Percentiles rank a stretch among this genome's conserved stretches.
Conservation (phyloP, 2,329 filamentous ascomycete species). For the Metarhizium rileyi region DNA sequence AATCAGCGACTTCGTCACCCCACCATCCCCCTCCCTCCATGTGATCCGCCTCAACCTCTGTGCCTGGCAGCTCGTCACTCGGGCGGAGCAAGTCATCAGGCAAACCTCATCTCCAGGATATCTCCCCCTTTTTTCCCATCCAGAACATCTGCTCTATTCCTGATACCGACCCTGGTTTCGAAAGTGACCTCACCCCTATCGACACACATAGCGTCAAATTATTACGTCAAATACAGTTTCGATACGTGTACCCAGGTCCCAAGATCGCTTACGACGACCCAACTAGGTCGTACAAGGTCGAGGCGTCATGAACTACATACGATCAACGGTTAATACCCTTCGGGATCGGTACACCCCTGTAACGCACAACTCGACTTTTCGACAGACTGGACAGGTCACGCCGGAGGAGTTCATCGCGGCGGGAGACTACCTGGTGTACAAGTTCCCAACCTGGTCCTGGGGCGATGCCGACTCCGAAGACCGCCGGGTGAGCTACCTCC, state of each 20-base stretch:
- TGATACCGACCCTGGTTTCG: not conserved
- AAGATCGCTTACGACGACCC: not conserved
- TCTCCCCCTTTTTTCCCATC: not conserved
- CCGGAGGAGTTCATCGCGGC: constrained; percentile 94
- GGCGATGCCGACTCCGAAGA: constrained; percentile 73
- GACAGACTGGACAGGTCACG: constrained; percentile 87
- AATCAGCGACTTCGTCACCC: constrained; percentile 1
- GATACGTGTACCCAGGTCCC: not conserved
- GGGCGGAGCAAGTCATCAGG: constrained; percentile 10
- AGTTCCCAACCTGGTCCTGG: constrained; percentile 98
- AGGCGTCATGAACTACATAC: constrained; percentile 70
- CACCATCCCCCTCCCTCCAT: constrained; percentile 17
- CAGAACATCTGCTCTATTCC: not conserved
- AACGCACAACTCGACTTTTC: constrained; percentile 85
- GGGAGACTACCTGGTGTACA: constrained; percentile 96
- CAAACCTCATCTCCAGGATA: not conserved
- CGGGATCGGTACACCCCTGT: constrained; percentile 88
- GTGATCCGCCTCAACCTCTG: constrained; percentile 18
- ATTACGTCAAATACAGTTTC: not conserved
- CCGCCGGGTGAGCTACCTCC: constrained; percentile 73
- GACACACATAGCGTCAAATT: not conserved
- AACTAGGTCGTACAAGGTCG: not conserved
- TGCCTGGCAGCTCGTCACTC: constrained; percentile 6
- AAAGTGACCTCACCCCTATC: no score
- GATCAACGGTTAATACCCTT: constrained; percentile 85